phyloP scores from a whole-genome alignment of 371 early-diverging fungal genomes.

The Rhizopus arrhizus region DNA sequence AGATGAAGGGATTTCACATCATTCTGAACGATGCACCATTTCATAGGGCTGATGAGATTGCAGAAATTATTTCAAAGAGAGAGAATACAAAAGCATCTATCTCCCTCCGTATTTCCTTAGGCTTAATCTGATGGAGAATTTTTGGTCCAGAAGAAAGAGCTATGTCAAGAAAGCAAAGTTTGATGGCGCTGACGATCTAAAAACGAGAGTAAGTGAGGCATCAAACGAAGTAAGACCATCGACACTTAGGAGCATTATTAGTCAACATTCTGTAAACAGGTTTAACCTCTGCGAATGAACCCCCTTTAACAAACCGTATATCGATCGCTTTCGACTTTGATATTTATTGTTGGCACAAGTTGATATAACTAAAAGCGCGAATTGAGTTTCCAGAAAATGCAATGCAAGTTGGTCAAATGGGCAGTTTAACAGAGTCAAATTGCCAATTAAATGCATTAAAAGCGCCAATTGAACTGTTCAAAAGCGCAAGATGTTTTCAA shows the following conservation, averaged over 20 bases:
- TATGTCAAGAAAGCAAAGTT: background rate
- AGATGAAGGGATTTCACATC: conserved; percentile 1
- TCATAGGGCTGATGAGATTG: conserved; percentile 3
- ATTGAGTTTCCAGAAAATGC: too few species aligned
- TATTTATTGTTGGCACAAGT: conserved; percentile 6
- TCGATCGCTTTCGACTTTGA: too few species aligned
- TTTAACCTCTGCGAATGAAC: background rate
- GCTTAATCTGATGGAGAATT: conserved; percentile 1
- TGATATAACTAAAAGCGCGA: conserved; percentile 3
- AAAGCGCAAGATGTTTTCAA: conserved; percentile 16
- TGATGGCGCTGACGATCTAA: background rate
- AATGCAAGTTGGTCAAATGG: too few species aligned
- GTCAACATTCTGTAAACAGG: conserved; percentile 9
- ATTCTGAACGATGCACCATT: conserved; percentile 16
- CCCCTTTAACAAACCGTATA: too few species aligned
- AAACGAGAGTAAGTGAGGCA: conserved; percentile 3
- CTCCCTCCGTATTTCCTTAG: background rate
- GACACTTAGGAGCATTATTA: conserved; percentile 4
- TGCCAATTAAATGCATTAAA: too few species aligned
- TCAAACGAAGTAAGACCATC: too few species aligned
- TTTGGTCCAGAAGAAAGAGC: background rate
- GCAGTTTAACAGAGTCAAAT: too few species aligned
- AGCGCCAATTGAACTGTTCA: too few species aligned
- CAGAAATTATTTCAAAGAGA: background rate
- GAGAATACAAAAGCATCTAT: background rate